A percentile compares a stretch with the other conserved stretches of the same genome.
These are phyloP conservation scores for Ciborinia camelliae DNA, from an alignment of 2,329 filamentous ascomycete genomes.

Conservation along the genomic window DNA sequence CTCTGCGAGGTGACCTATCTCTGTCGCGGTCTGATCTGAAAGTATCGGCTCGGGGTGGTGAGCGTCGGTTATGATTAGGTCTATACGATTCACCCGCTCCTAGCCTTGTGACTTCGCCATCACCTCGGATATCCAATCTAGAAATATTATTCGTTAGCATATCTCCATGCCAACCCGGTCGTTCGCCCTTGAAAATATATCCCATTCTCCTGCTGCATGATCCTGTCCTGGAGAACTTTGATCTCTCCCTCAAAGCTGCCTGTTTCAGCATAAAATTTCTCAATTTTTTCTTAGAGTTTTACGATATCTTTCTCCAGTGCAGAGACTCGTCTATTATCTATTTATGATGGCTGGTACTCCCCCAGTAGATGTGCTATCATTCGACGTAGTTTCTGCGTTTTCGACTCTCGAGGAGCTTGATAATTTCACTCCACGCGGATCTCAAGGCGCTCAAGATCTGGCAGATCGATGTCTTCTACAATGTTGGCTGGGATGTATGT, in stretches of 20 bases:
- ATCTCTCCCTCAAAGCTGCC: too few relatives aligned
- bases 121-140: conserved; percentile 29
- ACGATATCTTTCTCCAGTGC: too few relatives aligned
- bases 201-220: background rate
- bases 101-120: conserved; percentile 37
- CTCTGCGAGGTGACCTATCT: conserved; percentile 30
- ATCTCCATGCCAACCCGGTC: background rate
- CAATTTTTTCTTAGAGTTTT: too few relatives aligned
- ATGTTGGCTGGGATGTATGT: background rate
- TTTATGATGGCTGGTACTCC: background rate
- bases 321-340: too few relatives aligned
- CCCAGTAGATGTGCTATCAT: background rate
- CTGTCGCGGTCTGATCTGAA: conserved; percentile 31
- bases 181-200: background rate
- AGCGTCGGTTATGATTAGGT: conserved; percentile 31
- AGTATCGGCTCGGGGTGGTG: conserved; percentile 33
- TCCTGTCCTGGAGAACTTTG: too few relatives aligned
- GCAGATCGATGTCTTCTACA: background rate
- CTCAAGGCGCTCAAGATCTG: background rate
- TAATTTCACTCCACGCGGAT: background rate
- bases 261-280: too few relatives aligned
- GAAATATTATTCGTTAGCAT: conserved; percentile 20
- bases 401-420: background rate
- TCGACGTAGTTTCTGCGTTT: background rate
- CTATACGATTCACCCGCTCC: conserved; percentile 38